Percentiles rank a stretch among this genome's conserved stretches.
Conservation (phyloP, 768 basidiomycete species). For the Dacryopinax spathularia region DNA sequence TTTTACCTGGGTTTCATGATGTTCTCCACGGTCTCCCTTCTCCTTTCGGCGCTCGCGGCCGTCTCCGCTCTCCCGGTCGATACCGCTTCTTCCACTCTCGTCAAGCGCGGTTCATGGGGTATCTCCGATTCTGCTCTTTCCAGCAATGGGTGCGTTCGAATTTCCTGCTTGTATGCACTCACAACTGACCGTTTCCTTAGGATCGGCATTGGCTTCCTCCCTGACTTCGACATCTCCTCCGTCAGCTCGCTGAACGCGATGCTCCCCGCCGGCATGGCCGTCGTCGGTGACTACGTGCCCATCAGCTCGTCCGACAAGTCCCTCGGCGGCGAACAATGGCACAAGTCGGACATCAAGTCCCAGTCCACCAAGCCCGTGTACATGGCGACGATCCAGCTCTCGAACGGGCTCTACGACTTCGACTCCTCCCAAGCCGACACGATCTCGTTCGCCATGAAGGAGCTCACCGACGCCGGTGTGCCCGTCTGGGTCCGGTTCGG, state of each 20-base stretch:
- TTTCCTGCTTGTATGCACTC: neutral
- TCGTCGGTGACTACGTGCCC: conserved; percentile 10
- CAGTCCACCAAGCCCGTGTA: conserved; percentile 10
- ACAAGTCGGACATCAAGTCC: conserved; percentile 4
- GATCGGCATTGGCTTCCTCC: neutral
- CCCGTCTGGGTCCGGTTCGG: conserved; percentile 12
- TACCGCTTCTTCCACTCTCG: neutral
- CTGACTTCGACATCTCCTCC: neutral
- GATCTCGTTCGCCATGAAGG: conserved; percentile 6
- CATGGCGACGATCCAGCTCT: conserved; percentile 11
- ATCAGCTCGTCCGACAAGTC: neutral
- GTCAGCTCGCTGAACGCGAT: neutral
- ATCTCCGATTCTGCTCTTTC: neutral
- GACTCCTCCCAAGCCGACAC: conserved; percentile 6
- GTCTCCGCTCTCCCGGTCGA: neutral
- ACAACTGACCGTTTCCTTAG: neutral
- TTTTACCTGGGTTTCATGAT: neutral
- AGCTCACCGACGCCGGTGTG: conserved; percentile 7
- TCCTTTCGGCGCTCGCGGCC: neutral
- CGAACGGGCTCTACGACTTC: conserved; percentile 1
- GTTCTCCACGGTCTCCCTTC: neutral
- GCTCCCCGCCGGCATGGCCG: neutral
- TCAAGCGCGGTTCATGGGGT: neutral
- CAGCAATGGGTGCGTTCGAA: neutral
- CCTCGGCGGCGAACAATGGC: conserved; percentile 7